A percentile compares a stretch with the other conserved stretches of the same genome.
Evolutionary conservation across 805 yeast genomes (phyloP).

Genomic region (Schwanniomyces vanrijiae): DNA sequence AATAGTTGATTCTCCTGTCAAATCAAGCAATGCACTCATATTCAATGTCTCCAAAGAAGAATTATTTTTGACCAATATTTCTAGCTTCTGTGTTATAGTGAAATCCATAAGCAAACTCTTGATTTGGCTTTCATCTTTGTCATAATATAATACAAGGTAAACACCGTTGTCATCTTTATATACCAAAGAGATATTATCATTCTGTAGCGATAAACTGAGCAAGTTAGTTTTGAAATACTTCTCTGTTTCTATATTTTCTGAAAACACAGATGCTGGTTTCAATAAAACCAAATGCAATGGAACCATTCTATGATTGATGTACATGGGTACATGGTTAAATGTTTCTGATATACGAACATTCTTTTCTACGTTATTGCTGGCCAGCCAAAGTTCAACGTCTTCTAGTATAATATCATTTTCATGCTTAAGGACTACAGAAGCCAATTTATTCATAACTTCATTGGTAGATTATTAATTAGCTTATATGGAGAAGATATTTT

Average conservation of each 20-base stretch:
- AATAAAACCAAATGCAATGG: slow-evolving; percentile 25
- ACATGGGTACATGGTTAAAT: slow-evolving; percentile 6
- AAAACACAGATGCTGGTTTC: slow-evolving; percentile 20
- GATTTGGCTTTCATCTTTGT: slow-evolving; percentile 9
- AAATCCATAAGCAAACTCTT: slow-evolving; percentile 21
- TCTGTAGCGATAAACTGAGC: slow-evolving; percentile 5
- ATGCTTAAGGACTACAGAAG: slow-evolving; percentile 6
- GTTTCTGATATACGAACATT: not conserved
- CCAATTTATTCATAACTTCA: slow-evolving; percentile 7
- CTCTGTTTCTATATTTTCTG: slow-evolving; percentile 15
- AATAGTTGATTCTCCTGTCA: not conserved
- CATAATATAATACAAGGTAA: slow-evolving; percentile 24
- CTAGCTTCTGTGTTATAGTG: slow-evolving; percentile 10
- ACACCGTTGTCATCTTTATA: slow-evolving; percentile 11
- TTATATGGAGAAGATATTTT: not conserved
- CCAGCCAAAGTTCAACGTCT: slow-evolving; percentile 24
- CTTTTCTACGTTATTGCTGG: not conserved
- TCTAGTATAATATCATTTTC: slow-evolving; percentile 5
- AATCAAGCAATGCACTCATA: slow-evolving; percentile 4
- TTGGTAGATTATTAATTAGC: not conserved
- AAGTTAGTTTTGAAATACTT: slow-evolving; percentile 20
- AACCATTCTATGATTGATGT: slow-evolving; percentile 17
- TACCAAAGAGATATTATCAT: slow-evolving; percentile 17
- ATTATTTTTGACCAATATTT: slow-evolving; percentile 2
- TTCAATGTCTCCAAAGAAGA: slow-evolving; percentile 2